Base-by-base conservation (phyloP, 495 filamentous ascomycete genomes). In the Tirmania nivea region DNA sequence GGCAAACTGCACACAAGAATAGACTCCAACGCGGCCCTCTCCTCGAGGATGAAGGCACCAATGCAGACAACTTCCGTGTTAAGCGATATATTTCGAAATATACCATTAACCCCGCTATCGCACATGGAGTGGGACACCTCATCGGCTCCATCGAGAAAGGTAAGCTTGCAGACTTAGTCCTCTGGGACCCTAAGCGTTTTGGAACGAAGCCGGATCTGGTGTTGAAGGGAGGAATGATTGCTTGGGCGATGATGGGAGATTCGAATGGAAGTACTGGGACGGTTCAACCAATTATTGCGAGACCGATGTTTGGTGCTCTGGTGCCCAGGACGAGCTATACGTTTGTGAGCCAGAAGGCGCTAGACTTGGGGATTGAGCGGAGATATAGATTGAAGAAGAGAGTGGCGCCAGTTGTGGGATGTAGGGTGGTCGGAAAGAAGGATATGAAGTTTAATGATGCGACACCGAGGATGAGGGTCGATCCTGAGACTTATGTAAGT, bases 1-100 rank as follows among this genome's bases (percentile, higher is more conserved):
- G 90, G 90, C 86, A 95, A 67, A 97, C 90, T 2, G 90, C 90
- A 0, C 88, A 94, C 69, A 97, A 97, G 75, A 97, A 97, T 64
- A 95, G 94, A 67, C 61, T 77, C 12, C 90, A 97, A 68, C 73
- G 90, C 8, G 92, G 92, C 0, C 53, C 67, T 1, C 64, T 97
- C 17, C 68, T 71, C 11, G 81, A 93, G 68, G 90, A 97, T 60
- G 74, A 83, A 57, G 83, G 75, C 37, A 84, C 83, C 0, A 81
- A 74, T 10, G 87, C 83, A 0, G 90, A 97, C 60, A 97, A 97
- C 66, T 88, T 84, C 71, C 73, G 90, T 19, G 92, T 93, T 1
- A 94, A 87, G 71, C 67, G 90, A 10, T 97, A 97, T 65, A 75
- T 97, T 35, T 84, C 81, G 70, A 97, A 97, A 69, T 95, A 96